These are phyloP conservation scores for Lunasporangiospora selenospora DNA, from an alignment of 192 early-diverging fungal species.

Conservation along the genomic window DNA sequence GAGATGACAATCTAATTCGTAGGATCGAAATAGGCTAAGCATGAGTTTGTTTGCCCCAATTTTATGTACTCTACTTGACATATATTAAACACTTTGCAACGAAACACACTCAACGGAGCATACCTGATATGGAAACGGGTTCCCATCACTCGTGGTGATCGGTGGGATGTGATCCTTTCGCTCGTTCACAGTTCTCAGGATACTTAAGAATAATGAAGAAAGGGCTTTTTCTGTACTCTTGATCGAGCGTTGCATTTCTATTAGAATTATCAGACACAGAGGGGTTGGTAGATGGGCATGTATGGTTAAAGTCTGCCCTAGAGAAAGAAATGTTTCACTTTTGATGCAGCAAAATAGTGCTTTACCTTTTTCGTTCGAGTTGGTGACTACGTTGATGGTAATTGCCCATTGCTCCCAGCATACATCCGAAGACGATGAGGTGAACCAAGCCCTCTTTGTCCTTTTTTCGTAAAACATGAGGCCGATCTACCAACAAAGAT, in stretches of 20 bases:
- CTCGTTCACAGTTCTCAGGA: constrained; percentile 64
- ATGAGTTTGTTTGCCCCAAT: background rate
- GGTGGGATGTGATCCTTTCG: constrained; percentile 71
- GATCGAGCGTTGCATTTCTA: constrained; percentile 54
- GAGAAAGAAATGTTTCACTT: too few relatives aligned
- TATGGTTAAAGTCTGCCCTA: background rate
- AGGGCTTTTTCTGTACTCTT: constrained; percentile 56
- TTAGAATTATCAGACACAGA: too few relatives aligned
- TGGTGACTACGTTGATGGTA: constrained; percentile 53
- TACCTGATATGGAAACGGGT: constrained; percentile 71
- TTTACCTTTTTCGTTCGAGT: constrained; percentile 57
- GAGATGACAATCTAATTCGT: constrained; percentile 56
- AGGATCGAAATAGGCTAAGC: background rate
- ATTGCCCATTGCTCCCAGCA: constrained; percentile 73
- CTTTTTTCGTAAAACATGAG: constrained; percentile 67
- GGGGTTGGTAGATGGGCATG: too few relatives aligned
- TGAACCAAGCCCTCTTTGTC: constrained; percentile 66
- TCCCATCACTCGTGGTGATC: constrained; percentile 63
- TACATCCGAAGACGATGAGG: constrained; percentile 58
- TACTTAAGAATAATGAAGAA: constrained; percentile 52
- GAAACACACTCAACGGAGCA: background rate
- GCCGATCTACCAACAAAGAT: constrained; percentile 52
- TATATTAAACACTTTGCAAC: background rate
- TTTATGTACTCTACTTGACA: background rate
- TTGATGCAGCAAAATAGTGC: too few relatives aligned